Conservation (phyloP, 23 red algal species). For the Gracilariopsis chorda region DNA sequence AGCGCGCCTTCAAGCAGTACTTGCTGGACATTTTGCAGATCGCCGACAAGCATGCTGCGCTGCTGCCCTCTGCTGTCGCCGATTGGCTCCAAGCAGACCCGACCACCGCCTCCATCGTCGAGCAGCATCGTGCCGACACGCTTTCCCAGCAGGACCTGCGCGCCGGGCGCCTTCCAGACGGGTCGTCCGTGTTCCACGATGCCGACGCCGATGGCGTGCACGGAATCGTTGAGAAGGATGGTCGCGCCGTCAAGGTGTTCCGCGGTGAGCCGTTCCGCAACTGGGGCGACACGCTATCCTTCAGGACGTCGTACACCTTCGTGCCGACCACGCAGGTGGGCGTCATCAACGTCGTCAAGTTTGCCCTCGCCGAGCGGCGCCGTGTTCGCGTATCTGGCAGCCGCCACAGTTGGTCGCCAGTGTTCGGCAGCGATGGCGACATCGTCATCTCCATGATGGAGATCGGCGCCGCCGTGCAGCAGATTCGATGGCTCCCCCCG, state of each 20-base stretch:
- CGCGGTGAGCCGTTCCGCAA: not conserved
- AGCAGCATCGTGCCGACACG: no score
- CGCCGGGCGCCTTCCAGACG: no score
- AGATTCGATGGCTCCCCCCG: not conserved
- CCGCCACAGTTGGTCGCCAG: not conserved
- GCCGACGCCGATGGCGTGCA: no score
- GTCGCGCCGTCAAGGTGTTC: not conserved
- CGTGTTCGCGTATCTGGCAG: not conserved
- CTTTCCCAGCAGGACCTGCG: no score
- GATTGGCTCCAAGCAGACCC: no score
- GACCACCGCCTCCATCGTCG: no score
- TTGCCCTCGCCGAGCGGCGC: not conserved
- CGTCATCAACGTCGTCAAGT: not conserved
- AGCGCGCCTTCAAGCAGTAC: no score
- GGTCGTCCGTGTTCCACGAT: no score
- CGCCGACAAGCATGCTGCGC: no score
- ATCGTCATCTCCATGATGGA: not conserved
- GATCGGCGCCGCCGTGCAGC: not conserved
- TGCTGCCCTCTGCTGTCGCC: no score
- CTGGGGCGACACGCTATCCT: not conserved
- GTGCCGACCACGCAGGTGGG: not conserved
- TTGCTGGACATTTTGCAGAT: no score
- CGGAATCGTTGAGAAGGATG: not conserved
- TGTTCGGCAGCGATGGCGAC: not conserved
- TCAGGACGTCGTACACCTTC: not conserved